phyloP scores from a whole-genome alignment of 371 early-diverging fungal species.

The Cokeromyces recurvatus region DNA sequence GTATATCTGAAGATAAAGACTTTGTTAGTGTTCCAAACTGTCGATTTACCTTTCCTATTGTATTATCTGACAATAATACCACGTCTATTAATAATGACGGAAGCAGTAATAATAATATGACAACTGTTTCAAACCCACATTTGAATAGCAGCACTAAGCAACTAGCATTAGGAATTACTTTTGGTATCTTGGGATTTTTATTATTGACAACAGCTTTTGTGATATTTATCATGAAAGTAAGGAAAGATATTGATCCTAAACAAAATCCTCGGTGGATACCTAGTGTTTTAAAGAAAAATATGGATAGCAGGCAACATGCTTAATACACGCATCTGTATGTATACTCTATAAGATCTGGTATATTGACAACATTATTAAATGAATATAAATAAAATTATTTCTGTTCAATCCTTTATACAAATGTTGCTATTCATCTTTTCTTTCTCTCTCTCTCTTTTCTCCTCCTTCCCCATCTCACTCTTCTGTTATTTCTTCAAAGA shows the following conservation, averaged over 20 bases:
- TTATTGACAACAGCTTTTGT: slow-evolving; percentile 2
- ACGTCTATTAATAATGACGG: neutral
- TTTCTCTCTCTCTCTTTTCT: too few relatives aligned
- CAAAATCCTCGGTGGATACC: slow-evolving; percentile 36
- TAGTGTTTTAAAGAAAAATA: slow-evolving; percentile 5
- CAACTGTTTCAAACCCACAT: slow-evolving; percentile 2
- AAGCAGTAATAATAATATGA: neutral
- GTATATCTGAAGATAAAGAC: slow-evolving; percentile 7
- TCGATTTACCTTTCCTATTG: slow-evolving; percentile 22
- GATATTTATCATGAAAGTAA: slow-evolving; percentile 8
- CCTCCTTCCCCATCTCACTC: too few relatives aligned
- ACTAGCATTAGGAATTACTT: slow-evolving; percentile 28
- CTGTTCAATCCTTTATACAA: too few relatives aligned
- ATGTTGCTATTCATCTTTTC: too few relatives aligned
- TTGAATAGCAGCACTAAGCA: slow-evolving; percentile 5
- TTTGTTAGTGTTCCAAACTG: slow-evolving; percentile 8
- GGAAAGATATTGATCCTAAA: slow-evolving; percentile 17
- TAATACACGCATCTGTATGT: neutral
- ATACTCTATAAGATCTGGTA: too few relatives aligned
- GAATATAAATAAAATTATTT: too few relatives aligned
- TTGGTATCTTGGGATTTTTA: slow-evolving; percentile 13
- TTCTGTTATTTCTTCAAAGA: too few relatives aligned
- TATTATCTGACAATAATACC: slow-evolving; percentile 6
- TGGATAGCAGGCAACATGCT: slow-evolving; percentile 8
- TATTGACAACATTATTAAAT: too few relatives aligned